These are phyloP conservation scores for Trichomonascaceae sp. DNA, from an alignment of 1,139 yeast species.

Conservation along the genomic window DNA sequence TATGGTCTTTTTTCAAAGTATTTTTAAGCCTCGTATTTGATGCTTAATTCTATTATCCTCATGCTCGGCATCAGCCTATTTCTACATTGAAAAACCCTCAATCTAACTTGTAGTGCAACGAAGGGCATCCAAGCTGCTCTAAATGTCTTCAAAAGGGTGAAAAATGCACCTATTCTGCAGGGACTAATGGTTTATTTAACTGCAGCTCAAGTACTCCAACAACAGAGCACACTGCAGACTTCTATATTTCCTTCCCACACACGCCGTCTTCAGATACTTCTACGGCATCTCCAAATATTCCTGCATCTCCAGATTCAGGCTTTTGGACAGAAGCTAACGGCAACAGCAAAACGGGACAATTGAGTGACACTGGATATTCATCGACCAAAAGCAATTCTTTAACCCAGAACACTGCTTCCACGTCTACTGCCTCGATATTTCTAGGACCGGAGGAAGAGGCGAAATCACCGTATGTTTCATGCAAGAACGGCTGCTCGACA, in stretches of 20 bases:
- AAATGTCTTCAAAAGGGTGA: slow-evolving; percentile 43
- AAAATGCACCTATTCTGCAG: slow-evolving; percentile 19
- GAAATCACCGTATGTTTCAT: neutral
- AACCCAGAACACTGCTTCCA: neutral
- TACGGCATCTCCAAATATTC: neutral
- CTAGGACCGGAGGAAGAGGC: neutral
- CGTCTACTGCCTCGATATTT: neutral
- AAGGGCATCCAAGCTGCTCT: slow-evolving; percentile 58
- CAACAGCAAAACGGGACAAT: neutral
- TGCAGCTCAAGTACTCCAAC: neutral
- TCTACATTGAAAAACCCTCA: neutral
- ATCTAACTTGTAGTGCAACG: slow-evolving; percentile 49
- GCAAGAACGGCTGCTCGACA: neutral
- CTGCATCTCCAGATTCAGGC: neutral
- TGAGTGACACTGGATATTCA: neutral
- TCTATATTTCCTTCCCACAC: neutral
- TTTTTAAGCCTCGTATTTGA: neutral
- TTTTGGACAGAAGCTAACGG: neutral
- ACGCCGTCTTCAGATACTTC: neutral
- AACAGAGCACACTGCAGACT: neutral
- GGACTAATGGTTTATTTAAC: neutral
- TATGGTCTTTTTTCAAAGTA: neutral
- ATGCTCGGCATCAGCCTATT: neutral
- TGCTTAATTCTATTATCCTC: neutral
- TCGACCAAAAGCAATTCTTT: neutral